Evolutionary conservation across 495 filamentous ascomycete genomes (phyloP).

Genomic region (Stereocaulon alpinum): DNA sequence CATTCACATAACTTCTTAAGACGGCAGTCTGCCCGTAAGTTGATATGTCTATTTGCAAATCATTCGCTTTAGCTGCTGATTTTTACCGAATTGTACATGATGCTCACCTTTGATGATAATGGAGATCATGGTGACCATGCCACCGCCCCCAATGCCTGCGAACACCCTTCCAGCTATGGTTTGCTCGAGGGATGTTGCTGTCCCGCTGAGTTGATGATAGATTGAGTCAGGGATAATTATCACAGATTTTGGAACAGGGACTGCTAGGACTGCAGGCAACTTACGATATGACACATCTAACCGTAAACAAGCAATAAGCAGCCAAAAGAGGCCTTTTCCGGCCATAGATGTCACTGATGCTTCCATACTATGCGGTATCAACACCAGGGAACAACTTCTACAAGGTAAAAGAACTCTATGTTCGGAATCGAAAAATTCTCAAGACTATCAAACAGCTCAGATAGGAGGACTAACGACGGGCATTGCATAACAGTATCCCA

Average conservation of each 20-base stretch:
- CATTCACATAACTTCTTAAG: constrained; percentile 26
- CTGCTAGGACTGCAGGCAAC: constrained; percentile 1
- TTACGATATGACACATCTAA: constrained; percentile 30
- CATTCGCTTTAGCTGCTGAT: neutral
- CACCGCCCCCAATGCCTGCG: constrained; percentile 25
- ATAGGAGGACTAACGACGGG: constrained; percentile 26
- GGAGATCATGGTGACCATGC: constrained; percentile 25
- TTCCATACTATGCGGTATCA: constrained; percentile 22
- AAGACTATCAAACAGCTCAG: neutral
- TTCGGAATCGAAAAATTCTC: neutral
- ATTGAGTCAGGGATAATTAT: neutral
- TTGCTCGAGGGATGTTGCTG: constrained; percentile 19
- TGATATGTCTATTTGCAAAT: constrained; percentile 18
- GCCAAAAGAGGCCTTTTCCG: constrained; percentile 26
- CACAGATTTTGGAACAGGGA: neutral
- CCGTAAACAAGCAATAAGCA: constrained; percentile 27
- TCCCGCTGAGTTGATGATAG: constrained; percentile 15
- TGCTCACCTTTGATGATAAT: constrained; percentile 25
- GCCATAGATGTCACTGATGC: constrained; percentile 26
- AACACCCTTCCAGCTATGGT: constrained; percentile 24
- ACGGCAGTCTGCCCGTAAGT: constrained; percentile 22
- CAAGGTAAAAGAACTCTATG: neutral
- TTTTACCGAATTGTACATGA: neutral
- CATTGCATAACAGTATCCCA: constrained; percentile 30
- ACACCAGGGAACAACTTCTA: neutral